phyloP scores from a whole-genome alignment of 371 early-diverging fungal genomes.

The Mortierella sp. region DNA sequence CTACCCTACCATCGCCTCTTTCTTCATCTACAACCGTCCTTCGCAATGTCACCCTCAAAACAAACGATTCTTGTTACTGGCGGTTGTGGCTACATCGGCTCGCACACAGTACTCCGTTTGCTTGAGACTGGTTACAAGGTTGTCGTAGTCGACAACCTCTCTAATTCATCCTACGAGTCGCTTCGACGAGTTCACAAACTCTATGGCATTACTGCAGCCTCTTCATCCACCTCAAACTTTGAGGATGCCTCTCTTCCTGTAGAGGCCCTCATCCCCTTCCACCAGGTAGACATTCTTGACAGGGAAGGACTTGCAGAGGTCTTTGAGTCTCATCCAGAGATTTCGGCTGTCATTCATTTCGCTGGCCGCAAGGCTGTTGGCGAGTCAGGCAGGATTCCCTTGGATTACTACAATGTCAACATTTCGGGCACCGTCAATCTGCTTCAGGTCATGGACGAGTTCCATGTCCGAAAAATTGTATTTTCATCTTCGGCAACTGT shows the following conservation, averaged over 20 bases:
- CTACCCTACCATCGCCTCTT: neutral
- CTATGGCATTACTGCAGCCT: constrained; percentile 31
- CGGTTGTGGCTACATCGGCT: constrained; percentile 93
- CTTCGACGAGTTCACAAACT: constrained; percentile 64
- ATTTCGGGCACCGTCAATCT: constrained; percentile 73
- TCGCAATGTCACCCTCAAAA: constrained; percentile 42
- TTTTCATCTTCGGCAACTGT: constrained; percentile 83
- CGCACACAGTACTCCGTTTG: constrained; percentile 88
- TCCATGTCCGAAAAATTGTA: constrained; percentile 68
- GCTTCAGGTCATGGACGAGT: constrained; percentile 66
- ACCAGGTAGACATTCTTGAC: constrained; percentile 80
- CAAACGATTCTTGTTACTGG: constrained; percentile 86
- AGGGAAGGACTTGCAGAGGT: constrained; percentile 70
- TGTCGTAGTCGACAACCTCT: constrained; percentile 86
- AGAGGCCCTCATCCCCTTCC: constrained; percentile 77
- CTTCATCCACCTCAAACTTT: neutral
- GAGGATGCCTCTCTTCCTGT: constrained; percentile 79
- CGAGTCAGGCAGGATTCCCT: constrained; percentile 75
- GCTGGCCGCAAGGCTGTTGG: constrained; percentile 82
- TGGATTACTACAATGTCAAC: constrained; percentile 82
- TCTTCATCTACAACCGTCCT: neutral
- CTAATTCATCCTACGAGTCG: constrained; percentile 73
- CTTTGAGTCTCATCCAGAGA: constrained; percentile 68
- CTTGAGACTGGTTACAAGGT: constrained; percentile 77
- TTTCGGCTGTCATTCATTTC: constrained; percentile 78